Base-by-base conservation (phyloP, 345 rosid genomes). In the Eucalyptus tenuipes region DNA sequence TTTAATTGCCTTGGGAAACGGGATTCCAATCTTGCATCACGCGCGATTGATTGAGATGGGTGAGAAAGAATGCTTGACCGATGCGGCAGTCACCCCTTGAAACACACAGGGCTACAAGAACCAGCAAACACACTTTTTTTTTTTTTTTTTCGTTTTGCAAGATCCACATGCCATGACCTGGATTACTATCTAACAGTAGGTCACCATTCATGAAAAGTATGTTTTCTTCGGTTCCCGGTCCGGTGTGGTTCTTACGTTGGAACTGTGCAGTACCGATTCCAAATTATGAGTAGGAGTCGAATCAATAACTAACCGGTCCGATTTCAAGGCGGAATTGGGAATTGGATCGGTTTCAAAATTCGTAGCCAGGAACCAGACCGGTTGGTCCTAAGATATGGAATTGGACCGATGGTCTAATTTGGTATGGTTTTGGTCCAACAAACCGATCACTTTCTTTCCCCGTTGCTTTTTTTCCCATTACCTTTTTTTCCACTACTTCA, bases 281-380 rank as follows among this genome's bases (percentile, higher is more conserved):
- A 52, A 52, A 52, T 8, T 52, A 52, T 1, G 8, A 52, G 0
- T 1, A 52, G 2, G 2, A 52, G 57, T 2, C 0, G 10, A 8
- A 52, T 3, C 1, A 5, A 52, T 52, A 20, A 52, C 0, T 52
- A 2, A 52, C 0, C 5, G 2, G 57, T 52, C 0, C 0, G 1
- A 52, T 8, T 52, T 52, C 24, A 7, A 18, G 0, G 10, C 18
- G 4, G 22, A 52, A 52, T 52, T 20, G 1, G 25, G 10, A 2
- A 52, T 3, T 52, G 1, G 0, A 20, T 20, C 0, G 2, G 3
- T 0, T 52, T 20, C 10, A 52, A 52, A 52, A 52, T 52, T 18
- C 2, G 1, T 4, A 52, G 5, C 1, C 3, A 2, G 10, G 57
- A 52, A 52, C 2, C 4, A 52, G 5, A 52, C 2, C 0, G 2